A percentile compares a stretch with the other conserved stretches of the same genome.
phyloP scores from a whole-genome alignment of 768 basidiomycete species.

The Tricholoma furcatifolium region DNA sequence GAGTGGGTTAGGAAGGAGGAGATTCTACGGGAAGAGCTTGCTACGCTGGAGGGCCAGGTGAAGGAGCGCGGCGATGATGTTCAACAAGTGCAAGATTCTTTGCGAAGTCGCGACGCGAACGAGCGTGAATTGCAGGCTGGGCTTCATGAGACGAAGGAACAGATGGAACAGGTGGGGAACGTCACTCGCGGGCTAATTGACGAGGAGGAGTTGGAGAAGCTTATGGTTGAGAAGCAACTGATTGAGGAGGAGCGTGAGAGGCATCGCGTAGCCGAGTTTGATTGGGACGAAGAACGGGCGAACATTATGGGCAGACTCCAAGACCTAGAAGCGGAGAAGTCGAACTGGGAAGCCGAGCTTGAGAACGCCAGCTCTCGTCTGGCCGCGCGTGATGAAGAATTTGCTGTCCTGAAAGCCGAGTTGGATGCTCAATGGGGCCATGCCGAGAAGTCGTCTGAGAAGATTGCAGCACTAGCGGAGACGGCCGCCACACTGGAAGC shows the following conservation, averaged over 20 bases:
- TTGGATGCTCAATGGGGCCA: conserved; percentile 71
- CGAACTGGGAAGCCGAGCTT: conserved; percentile 40
- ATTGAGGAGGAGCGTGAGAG: conserved; percentile 40
- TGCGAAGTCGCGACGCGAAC: conserved; percentile 49
- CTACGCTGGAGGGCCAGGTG: conserved; percentile 46
- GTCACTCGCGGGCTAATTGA: conserved; percentile 40
- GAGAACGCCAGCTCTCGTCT: conserved; percentile 39
- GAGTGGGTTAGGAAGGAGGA: conserved; percentile 46
- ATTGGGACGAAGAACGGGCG: conserved; percentile 53
- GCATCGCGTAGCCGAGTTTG: conserved; percentile 38
- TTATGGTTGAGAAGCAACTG: conserved; percentile 40
- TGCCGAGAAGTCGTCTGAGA: conserved; percentile 56
- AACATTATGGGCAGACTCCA: conserved; percentile 42
- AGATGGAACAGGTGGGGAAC: conserved; percentile 59
- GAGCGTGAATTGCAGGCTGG: conserved; percentile 54
- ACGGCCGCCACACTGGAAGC: conserved; percentile 34
- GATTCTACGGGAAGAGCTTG: conserved; percentile 42
- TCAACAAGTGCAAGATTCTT: conserved; percentile 40
- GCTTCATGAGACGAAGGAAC: conserved; percentile 53
- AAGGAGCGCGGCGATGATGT: conserved; percentile 45
- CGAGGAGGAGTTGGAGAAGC: conserved; percentile 40
- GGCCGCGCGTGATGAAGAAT: conserved; percentile 42
- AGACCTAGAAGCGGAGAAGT: conserved; percentile 43
- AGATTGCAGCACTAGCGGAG: conserved; percentile 37
- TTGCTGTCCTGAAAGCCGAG: conserved; percentile 53